phyloP scores from a whole-genome alignment of 2,329 filamentous ascomycete species.

The Aphanocladium album region DNA sequence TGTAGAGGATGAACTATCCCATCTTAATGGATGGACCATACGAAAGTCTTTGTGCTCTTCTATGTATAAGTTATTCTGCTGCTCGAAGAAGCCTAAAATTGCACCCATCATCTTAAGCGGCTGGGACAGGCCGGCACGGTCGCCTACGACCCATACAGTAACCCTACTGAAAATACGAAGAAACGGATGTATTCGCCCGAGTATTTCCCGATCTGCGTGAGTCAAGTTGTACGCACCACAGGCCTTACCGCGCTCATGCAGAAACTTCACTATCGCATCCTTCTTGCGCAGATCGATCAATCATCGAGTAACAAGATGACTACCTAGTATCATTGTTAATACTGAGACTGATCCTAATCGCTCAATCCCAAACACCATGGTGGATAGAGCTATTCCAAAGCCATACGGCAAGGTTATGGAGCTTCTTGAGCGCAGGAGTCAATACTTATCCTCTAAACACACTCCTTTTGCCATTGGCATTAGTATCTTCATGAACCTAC shows the following conservation, averaged over 20 bases:
- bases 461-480: background rate
- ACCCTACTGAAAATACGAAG: background rate
- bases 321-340: background rate
- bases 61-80: background rate
- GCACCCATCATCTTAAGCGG: background rate
- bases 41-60: background rate
- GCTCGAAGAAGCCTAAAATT: background rate
- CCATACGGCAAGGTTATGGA: background rate
- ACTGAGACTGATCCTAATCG: background rate
- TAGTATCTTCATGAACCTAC: background rate
- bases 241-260: background rate
- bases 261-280: background rate
- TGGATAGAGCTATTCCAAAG: background rate
- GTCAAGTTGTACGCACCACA: background rate
- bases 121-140: background rate
- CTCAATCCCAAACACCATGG: background rate
- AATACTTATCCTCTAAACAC: background rate
- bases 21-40: no score
- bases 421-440: background rate
- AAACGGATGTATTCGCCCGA: background rate
- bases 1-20: no score
- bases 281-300: background rate
- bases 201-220: background rate
- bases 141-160: background rate
- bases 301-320: background rate